Evolutionary conservation across 1,139 yeast genomes (phyloP), one percentile per base, ranked within the genome.

Genomic region (Diutina catenulata): DNA sequence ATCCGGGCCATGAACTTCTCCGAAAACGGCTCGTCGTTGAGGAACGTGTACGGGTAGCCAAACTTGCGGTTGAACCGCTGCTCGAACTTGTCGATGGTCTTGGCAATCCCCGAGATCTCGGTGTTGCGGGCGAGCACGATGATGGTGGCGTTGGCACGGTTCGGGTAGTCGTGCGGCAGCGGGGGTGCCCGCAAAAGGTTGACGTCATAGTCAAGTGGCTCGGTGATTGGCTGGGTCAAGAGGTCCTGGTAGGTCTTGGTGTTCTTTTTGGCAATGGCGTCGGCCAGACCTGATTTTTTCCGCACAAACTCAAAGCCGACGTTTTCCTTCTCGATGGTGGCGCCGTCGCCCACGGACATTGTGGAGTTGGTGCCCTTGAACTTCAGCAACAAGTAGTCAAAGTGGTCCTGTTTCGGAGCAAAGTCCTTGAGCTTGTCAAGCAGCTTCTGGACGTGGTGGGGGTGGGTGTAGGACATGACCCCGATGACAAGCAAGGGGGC

Each of bases 11-110:
- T 80, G 57, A 82, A 83, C 28, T 55, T 56, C 0, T 72, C 70
- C 1, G 74, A 61, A 51, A 84, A 84, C 7, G 75, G 76, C 41
- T 62, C 65, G 49, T 84, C 93, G 51, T 83, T 84, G 38, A 84
- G 53, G 49, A 84, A 82, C 1, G 84, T 81, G 64, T 84, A 83
- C 0, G 94, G 94, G 51, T 84, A 84, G 38, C 70, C 66, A 54
- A 76, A 84, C 51, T 80, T 77, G 22, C 56, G 46, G 52, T 86
- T 86, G 60, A 86, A 84, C 3, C 63, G 66, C 21, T 55, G 55
- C 50, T 84, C 94, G 28, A 84, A 68, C 46, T 68, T 69, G 37
- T 53, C 51, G 40, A 84, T 74, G 2, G 93, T 70, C 10, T 49
- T 48, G 0, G 71, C 53, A 13, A 83, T 66, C 1, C 57, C 66